phyloP scores from a whole-genome alignment of 192 early-diverging fungal species.

The Dissophora globulifera region DNA sequence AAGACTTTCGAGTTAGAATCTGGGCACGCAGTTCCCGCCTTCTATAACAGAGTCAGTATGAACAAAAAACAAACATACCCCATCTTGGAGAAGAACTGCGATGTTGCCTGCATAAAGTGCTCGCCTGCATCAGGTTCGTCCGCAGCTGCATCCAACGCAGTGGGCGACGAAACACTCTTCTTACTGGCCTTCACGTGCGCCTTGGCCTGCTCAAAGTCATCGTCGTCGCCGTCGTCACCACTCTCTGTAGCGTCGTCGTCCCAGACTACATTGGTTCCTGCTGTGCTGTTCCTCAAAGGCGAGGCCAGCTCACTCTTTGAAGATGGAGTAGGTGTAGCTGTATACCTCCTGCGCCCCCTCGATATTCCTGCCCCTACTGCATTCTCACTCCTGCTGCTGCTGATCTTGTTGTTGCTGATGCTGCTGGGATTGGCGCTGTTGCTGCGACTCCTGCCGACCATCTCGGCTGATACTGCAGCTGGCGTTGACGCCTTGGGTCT shows the following conservation, averaged over 20 bases:
- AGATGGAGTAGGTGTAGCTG: not conserved
- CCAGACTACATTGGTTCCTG: too few relatives aligned
- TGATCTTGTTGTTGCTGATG: not conserved
- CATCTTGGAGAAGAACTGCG: slow-evolving; percentile 47
- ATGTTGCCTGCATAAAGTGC: slow-evolving; percentile 40
- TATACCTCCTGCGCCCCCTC: not conserved
- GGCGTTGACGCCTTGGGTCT: not conserved
- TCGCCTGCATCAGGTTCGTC: slow-evolving; percentile 42
- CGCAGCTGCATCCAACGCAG: not conserved
- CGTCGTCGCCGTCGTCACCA: not conserved
- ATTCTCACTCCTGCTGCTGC: too few relatives aligned
- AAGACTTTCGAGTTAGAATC: not conserved
- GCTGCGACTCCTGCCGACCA: not conserved
- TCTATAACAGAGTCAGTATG: too few relatives aligned
- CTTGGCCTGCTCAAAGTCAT: not conserved
- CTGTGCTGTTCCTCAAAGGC: not conserved
- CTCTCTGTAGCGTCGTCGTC: not conserved
- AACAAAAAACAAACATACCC: slow-evolving; percentile 23
- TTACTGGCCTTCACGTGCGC: not conserved
- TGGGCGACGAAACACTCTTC: too few relatives aligned
- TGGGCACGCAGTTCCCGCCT: too few relatives aligned
- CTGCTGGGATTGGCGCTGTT: not conserved
- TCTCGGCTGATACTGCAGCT: not conserved
- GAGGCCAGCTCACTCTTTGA: not conserved
- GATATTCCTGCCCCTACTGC: not conserved